These are phyloP conservation scores for Ceratocystiopsis minuta DNA, from an alignment of 2,329 filamentous ascomycete genomes.

Conservation along the genomic window DNA sequence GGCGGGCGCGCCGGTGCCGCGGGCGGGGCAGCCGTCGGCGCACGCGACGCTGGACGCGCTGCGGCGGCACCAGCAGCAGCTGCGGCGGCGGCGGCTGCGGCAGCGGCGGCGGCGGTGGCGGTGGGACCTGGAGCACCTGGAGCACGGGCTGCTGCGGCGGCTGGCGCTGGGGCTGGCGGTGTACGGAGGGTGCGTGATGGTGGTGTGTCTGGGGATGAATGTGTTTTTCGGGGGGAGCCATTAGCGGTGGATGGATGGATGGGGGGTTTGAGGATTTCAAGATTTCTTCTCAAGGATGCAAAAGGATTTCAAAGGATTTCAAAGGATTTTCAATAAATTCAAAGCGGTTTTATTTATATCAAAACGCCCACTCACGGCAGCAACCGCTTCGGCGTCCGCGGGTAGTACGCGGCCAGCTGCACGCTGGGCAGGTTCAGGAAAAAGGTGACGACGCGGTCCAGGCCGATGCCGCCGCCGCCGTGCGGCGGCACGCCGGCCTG, in stretches of 20 bases:
- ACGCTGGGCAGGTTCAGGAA: conserved; percentile 40
- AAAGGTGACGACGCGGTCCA: conserved; percentile 66
- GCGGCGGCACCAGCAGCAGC: conserved; percentile 16
- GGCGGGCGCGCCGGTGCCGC: conserved; percentile 26
- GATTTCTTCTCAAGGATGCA: too few relatives aligned
- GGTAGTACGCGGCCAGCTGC: conserved; percentile 39
- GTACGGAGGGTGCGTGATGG: conserved; percentile 80
- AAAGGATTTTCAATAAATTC: too few relatives aligned
- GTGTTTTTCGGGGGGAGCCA: conserved; percentile 50
- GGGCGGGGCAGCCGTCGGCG: conserved; percentile 11
- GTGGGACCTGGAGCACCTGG: conserved; percentile 45
- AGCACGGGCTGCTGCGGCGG: conserved; percentile 47
- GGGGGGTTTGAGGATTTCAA: too few relatives aligned
- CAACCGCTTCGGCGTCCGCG: conserved; percentile 41
- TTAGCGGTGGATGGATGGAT: too few relatives aligned
- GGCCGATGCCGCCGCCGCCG: conserved; percentile 72
- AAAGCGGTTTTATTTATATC: too few relatives aligned
- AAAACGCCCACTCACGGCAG: conserved; percentile 22
- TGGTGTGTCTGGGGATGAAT: conserved; percentile 72
- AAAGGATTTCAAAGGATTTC: too few relatives aligned
- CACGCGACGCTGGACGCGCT: neutral
- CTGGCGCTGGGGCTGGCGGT: conserved; percentile 57
- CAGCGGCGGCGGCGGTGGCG: conserved; percentile 39
- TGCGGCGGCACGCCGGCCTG: conserved; percentile 74
- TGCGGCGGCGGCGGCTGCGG: conserved; percentile 21